Evolutionary conservation across 768 basidiomycete species (phyloP), one percentile per base, ranked within the genome.

Genomic region (Dioszegia aurantiaca): DNA sequence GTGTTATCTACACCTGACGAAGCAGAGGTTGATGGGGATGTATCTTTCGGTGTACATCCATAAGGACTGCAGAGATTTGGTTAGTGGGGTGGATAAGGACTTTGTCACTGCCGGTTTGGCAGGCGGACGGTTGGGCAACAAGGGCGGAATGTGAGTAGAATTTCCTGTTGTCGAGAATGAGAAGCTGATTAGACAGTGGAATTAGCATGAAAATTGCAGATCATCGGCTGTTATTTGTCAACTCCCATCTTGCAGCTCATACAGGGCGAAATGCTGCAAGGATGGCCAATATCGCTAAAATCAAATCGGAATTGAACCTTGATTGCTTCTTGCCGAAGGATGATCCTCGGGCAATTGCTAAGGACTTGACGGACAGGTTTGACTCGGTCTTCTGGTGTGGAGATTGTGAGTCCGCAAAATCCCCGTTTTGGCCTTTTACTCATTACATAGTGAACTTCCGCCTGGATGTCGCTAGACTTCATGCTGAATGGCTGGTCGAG

Each of bases 401-500:
- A 2, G 93, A 95, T 74, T 82, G 71, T 72, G 67, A 68, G 73
- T 74, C 4, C 8, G 1, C 21, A 9, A 8, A 10, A 8, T 8
- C 14, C 19, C 0, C 12, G 12, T 8, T 39, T 24, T 28, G 26
- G 28, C 6, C 23, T 3, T 19, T 27, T 31, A n/a, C 42, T n/a
- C 9, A 52, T 4, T n/a, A 45, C 31, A 5, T 45, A 67, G 60
- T 92, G 46, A 97, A 94, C 75, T 95, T 95, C 70, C 83, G 93
- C 31, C 78, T 95, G 47, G 86, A 93, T 63, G 84, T 95, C 43
- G 87, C 91, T 5, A 83, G 93, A 17, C 77, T 93, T 12, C 93
- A 97, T 70, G 92, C 92, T 3, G 93, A 97, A 76, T 95, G 92
- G 91, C 79, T 97, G 3, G 85, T 93, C 59, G 84, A 88, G 24